Base-by-base conservation (phyloP, 176 grass and related monocot species). In the Phoenix roebelenii region DNA sequence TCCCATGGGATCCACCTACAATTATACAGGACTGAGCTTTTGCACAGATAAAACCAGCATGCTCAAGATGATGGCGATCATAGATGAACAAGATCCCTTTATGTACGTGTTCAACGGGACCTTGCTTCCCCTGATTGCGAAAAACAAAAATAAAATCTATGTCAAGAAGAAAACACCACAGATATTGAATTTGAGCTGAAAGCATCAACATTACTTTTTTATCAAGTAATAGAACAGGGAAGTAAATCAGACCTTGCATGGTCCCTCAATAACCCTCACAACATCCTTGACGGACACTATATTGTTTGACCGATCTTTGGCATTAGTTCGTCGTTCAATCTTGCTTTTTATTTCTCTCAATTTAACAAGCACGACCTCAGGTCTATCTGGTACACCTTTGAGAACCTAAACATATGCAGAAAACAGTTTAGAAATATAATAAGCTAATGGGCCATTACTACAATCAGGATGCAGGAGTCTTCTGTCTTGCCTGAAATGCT, bases 321-420 rank as follows among this genome's bases (percentile, higher is more conserved):
- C 85, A 57, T 71, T 85, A 57, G 70, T 28, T 23, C 81, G 84
- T 22, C 73, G 76, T 66, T 93, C 94, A 74, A 98, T 88, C 56
- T 98, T 98, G 67, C 74, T 85, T 76, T 92, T 98, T 69, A 98
- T 93, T 77, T 98, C 94, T 77, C 88, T 89, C 60, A 93, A 60
- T 74, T 93, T 98, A 52, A 98, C 84, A 57, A 89, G 94, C 16
- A 85, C 88, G 56, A 93, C 88, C 57, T 98, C 94, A 44, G 94
- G 82, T 78, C 88, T 79, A 76, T 98, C 94, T 0, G 88, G 79
- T 35, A 98, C 71, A 48, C 88, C 88, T 89, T 98, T 89, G n/a
- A 98, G 74, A 70, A 98, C 85, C 88, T 98, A 89, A 75, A 65
- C 16, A 57, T 71, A 80, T 32, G 7, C 35, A 44, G 35, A 44